Evolutionary conservation across 768 basidiomycete genomes (phyloP).

Genomic region (Psilocybe tampanensis): DNA sequence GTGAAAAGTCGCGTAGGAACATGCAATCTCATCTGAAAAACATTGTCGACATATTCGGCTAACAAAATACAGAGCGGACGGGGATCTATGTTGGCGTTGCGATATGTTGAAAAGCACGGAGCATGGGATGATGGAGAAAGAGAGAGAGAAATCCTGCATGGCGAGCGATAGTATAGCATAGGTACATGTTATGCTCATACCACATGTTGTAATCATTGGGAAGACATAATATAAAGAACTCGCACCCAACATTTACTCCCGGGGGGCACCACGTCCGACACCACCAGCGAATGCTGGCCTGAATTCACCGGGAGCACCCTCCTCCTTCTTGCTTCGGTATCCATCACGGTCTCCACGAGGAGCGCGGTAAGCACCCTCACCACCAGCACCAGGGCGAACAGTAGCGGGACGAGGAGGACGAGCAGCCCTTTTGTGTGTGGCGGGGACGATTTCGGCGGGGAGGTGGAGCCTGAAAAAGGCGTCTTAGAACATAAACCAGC

Average conservation of each 20-base stretch:
- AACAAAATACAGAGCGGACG: neutral
- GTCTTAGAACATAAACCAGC: neutral
- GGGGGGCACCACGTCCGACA: slow-evolving; percentile 86
- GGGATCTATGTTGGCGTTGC: neutral
- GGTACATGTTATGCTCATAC: slow-evolving; percentile 26
- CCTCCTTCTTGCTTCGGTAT: slow-evolving; percentile 87
- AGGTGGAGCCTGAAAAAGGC: slow-evolving; percentile 73
- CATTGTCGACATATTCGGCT: slow-evolving; percentile 48
- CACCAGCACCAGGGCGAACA: slow-evolving; percentile 69
- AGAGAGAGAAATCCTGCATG: slow-evolving; percentile 20
- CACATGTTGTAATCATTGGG: slow-evolving; percentile 19
- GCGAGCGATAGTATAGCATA: slow-evolving; percentile 24
- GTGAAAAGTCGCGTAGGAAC: slow-evolving; percentile 22
- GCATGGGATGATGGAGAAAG: too few species aligned
- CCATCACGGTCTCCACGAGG: slow-evolving; percentile 87
- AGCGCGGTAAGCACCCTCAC: slow-evolving; percentile 82
- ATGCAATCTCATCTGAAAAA: slow-evolving; percentile 32
- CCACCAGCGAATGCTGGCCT: slow-evolving; percentile 87
- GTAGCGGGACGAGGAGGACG: slow-evolving; percentile 84
- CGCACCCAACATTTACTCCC: slow-evolving; percentile 50
- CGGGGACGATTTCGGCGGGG: slow-evolving; percentile 92
- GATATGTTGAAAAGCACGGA: neutral
- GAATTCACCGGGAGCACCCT: slow-evolving; percentile 86
- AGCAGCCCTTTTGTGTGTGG: slow-evolving; percentile 96
- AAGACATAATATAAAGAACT: slow-evolving; percentile 21